Base-by-base conservation (phyloP, 1,139 yeast species). In the Taphrina pruni region DNA sequence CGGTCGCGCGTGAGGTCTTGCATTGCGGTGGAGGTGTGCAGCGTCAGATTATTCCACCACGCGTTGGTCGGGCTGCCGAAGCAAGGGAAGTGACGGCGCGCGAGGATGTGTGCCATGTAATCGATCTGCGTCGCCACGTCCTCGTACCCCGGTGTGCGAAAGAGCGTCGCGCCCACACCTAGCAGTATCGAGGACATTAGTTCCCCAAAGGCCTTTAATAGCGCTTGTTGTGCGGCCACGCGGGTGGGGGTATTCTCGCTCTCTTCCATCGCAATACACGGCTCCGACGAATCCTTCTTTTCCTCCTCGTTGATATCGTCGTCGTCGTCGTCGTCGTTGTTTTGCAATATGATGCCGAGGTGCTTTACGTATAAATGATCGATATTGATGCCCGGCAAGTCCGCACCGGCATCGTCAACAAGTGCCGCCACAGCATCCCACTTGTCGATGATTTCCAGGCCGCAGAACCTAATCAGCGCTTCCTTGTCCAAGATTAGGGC, bases 41-140 rank as follows among this genome's bases (percentile, higher is more conserved):
- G 32, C 26, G 62, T 58, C 62, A 58, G 26, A 32, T 58, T 58
- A 32, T 58, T 58, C 50, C 35, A 58, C 62, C 62, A 58, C 9
- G 62, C 62, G 32, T 58, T 58, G 43, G 20, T 6, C 54, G 43
- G 54, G 26, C 43, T 45, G 41, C 62, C 62, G 26, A 58, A 58
- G 32, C 62, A 58, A 32, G 62, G 62, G 17, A 58, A 58, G 54
- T 58, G 21, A 5, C 62, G 38, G 9, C 62, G 38, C 6, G 43
- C 46, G 48, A 58, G 62, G 62, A 58, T 58, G 43, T 58, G 62
- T 8, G 62, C 62, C 62, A 58, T 58, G 48, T 36, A 21, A 36
- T 58, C 62, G 20, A 58, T 58, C 54, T 58, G 62, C 12, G 62
- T 58, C 41, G 62, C 43, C 38, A 58, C 6, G 43, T 58, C 62